A percentile compares a stretch with the other conserved stretches of the same genome.
These are phyloP conservation scores for Grosmannia serpens DNA, from an alignment of 2,329 filamentous ascomycete genomes.

Conservation along the genomic window DNA sequence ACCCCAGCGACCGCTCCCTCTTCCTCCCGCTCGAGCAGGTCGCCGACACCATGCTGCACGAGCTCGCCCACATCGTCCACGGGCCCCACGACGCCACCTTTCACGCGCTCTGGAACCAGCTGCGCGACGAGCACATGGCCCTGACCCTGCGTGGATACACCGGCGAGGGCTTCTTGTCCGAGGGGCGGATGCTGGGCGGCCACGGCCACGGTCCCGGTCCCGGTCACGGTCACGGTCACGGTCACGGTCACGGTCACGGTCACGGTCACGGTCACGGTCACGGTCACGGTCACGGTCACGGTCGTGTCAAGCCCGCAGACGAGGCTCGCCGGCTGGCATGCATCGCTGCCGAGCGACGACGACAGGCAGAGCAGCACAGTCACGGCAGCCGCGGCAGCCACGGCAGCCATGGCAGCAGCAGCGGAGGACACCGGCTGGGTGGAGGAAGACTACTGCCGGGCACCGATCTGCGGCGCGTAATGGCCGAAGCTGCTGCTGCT, in stretches of 20 bases:
- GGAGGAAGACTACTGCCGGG: conserved; percentile 42
- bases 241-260: background rate
- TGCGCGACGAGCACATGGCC: conserved; percentile 73
- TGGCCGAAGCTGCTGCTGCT: conserved; percentile 56
- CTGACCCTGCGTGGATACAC: conserved; percentile 75
- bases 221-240: too few relatives aligned
- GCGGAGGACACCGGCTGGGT: conserved; percentile 58
- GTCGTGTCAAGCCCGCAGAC: conserved; percentile 34
- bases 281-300: background rate
- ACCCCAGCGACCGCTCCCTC: conserved; percentile 59
- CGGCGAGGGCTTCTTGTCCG: conserved; percentile 74
- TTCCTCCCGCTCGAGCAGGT: conserved; percentile 75
- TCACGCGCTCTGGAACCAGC: conserved; percentile 76
- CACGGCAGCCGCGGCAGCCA: conserved; percentile 13
- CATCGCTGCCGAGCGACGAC: conserved; percentile 60
- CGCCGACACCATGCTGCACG: conserved; percentile 86
- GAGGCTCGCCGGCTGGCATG: conserved; percentile 68
- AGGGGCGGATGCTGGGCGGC: conserved; percentile 67
- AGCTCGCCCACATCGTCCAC: conserved; percentile 78
- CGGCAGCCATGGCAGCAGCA: conserved; percentile 47
- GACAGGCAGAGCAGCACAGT: conserved; percentile 15
- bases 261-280: conserved; percentile 39
- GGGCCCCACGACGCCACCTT: conserved; percentile 77
- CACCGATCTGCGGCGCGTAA: conserved; percentile 59
- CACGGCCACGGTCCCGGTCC: too few relatives aligned